A percentile compares a stretch with the other conserved stretches of the same genome.
These are phyloP conservation scores for Lophium mytilinum DNA, from an alignment of 495 filamentous ascomycete genomes.

Conservation along the genomic window DNA sequence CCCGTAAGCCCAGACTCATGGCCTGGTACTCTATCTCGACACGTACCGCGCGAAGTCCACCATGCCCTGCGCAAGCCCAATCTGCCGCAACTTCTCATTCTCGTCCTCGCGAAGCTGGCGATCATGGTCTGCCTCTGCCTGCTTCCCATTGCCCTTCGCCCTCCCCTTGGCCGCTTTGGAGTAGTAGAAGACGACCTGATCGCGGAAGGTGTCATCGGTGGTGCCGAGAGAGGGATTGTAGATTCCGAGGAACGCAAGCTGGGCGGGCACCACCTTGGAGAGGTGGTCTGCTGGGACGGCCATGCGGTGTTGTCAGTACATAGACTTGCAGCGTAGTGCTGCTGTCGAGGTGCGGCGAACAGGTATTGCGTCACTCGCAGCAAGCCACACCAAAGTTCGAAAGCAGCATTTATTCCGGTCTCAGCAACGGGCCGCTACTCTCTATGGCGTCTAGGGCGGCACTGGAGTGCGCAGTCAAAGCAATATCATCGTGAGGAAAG, in stretches of 20 bases:
- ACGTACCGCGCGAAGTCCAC: conserved; percentile 74
- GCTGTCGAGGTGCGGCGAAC: not conserved
- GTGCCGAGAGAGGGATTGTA: conserved; percentile 87
- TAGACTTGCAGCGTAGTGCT: not conserved
- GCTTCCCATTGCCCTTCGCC: conserved; percentile 16
- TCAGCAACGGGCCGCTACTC: too few species aligned
- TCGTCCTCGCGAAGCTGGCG: conserved; percentile 48
- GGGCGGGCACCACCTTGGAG: conserved; percentile 57
- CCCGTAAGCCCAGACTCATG: conserved; percentile 2
- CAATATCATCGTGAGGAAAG: too few species aligned
- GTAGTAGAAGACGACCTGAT: conserved; percentile 92
- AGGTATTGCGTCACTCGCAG: conserved; percentile 5
- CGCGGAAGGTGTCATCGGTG: conserved; percentile 75
- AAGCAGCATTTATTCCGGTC: not conserved
- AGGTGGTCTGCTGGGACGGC: conserved; percentile 9
- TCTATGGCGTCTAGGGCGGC: too few species aligned
- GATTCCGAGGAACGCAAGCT: conserved; percentile 81
- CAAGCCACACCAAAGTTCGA: not conserved
- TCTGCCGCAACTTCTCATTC: conserved; percentile 80
- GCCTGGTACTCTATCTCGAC: not conserved
- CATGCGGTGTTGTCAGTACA: not conserved
- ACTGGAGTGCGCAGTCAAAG: too few species aligned
- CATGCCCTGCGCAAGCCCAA: conserved; percentile 97
- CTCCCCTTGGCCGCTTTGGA: conserved; percentile 46
- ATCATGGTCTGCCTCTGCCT: conserved; percentile 7